Base-by-base conservation (phyloP, 129 eudicot genomes). In the Cynara cardunculus region DNA sequence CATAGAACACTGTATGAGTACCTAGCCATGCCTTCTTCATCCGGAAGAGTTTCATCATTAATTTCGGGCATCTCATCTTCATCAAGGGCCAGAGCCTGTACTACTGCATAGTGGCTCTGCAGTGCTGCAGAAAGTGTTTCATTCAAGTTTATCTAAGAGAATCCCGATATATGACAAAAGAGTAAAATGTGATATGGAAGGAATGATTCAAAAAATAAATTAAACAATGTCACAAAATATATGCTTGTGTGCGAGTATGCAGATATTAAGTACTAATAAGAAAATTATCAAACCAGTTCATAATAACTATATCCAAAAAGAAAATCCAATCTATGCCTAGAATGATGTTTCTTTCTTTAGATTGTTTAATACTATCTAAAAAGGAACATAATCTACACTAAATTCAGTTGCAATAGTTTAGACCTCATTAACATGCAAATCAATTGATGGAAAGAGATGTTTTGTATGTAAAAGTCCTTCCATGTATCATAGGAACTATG, bases 11-110 rank as follows among this genome's bases (percentile, higher is more conserved):
- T n/a, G 46, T 69, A 39, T 14, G 35, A 59, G 37, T 89, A 94
- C 99, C 97, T 92, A 78, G 97, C 73, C 97, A 95, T 87, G 78
- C 99, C 99, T 82, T 92, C 91, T 84, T 87, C 94, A 87, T 95
- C 99, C 0, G 99, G 99, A 82, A 88, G 84, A 65, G 99, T 95
- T 86, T 95, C 99, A 87, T 95, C 99, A 64, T 84, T 83, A 28
- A 95, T 78, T 64, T 90, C 91, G 75, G 99, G 99, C 85, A 95
- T 88, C 82, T 95, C 99, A 67, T 95, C 97, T 88, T 95, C 99
- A 80, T 91, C 97, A 71, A 95, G 86, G 10, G 99, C 99, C 73
- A 95, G 84, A 73, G 99, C 99, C 81, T 95, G 99, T 72, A 95
- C 79, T 30, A 89, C 87, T 78, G 97, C 99, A 87, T 95, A 95